Conservation (phyloP, 148 eudicot species). For the Beta vulgaris region DNA sequence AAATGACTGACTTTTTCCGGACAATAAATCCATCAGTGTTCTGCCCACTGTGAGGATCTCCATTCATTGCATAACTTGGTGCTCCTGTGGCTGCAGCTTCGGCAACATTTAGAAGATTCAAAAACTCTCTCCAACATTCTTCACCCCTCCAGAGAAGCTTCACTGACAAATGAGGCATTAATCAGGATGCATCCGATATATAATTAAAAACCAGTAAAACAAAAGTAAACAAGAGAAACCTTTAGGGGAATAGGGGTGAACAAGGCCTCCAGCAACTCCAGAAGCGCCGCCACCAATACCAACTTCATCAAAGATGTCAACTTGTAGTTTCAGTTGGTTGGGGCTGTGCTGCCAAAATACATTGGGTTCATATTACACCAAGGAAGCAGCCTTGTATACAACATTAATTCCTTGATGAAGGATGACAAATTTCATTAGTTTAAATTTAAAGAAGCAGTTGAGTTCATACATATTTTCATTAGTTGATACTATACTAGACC, state of each 20-base stretch:
- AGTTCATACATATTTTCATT: no score
- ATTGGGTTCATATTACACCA: not conserved
- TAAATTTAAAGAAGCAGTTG: no score
- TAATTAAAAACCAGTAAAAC: not conserved
- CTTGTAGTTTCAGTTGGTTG: conserved; percentile 43
- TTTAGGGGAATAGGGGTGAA: conserved; percentile 97
- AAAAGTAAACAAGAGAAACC: conserved; percentile 32
- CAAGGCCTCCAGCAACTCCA: conserved; percentile 94
- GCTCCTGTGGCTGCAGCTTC: conserved; percentile 56
- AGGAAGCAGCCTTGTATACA: no score
- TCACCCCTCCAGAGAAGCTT: conserved; percentile 90
- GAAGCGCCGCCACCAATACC: conserved; percentile 99
- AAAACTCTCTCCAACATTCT: conserved; percentile 83
- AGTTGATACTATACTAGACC: no score
- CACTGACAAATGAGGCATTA: conserved; percentile 39
- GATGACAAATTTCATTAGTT: no score
- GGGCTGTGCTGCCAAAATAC: conserved; percentile 58
- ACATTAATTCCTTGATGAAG: no score
- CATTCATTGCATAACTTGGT: conserved; percentile 17
- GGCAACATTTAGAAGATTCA: conserved; percentile 74
- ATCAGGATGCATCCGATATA: conserved; percentile 19
- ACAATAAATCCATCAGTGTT: conserved; percentile 36
- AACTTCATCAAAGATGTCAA: conserved; percentile 84
- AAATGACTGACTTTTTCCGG: conserved; percentile 57
- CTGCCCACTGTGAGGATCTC: conserved; percentile 18